phyloP scores from a whole-genome alignment of 768 basidiomycete genomes.

The Daedaleopsis nitida region DNA sequence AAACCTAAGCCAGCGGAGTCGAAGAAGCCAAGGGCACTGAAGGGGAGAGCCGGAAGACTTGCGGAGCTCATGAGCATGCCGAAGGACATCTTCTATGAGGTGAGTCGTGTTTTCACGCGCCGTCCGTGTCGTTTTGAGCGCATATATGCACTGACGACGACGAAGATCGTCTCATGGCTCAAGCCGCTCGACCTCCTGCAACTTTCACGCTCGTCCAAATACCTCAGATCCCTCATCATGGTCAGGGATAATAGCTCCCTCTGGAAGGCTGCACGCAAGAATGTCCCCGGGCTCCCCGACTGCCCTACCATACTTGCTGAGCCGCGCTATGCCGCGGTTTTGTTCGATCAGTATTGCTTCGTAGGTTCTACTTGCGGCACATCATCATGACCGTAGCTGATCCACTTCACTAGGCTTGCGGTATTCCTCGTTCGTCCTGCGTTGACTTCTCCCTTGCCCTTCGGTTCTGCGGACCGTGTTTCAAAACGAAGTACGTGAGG shows the following conservation, averaged over 20 bases:
- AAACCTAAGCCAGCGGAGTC: background rate
- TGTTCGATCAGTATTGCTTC: conserved; percentile 4
- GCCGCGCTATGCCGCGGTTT: background rate
- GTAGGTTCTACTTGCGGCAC: background rate
- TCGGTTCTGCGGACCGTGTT: too few species aligned
- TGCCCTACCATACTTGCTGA: background rate
- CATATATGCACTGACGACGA: too few species aligned
- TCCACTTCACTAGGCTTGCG: background rate
- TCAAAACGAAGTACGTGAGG: too few species aligned
- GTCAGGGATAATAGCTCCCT: background rate
- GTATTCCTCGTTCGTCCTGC: background rate
- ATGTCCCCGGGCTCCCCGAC: background rate
- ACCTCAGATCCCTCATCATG: background rate
- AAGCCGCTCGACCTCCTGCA: background rate
- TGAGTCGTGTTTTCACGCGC: background rate
- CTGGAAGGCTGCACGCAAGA: background rate
- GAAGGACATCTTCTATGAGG: background rate
- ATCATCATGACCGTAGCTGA: too few species aligned
- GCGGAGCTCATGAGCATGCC: background rate
- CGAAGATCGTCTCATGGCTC: background rate
- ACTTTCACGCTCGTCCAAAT: background rate
- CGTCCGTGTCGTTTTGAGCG: background rate
- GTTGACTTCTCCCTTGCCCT: too few species aligned
- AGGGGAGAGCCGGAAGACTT: background rate
- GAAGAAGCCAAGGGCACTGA: background rate